Base-by-base conservation (phyloP, 1,284 basidiomycete species). In the Ceratobasidium sp. region DNA sequence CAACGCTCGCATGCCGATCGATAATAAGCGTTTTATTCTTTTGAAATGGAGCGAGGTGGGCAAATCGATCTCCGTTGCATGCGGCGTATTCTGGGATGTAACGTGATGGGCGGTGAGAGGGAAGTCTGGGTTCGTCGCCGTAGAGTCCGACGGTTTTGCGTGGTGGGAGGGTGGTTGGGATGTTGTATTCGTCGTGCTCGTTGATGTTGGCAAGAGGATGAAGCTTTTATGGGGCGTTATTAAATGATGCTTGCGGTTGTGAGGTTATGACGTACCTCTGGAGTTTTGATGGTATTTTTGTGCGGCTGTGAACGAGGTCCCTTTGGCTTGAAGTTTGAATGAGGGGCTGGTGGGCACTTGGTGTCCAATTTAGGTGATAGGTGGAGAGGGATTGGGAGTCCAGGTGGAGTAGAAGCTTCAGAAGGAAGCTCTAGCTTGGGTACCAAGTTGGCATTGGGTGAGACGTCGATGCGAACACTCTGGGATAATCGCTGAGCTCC, bases 31-130 rank as follows among this genome's bases (percentile, higher is more conserved):
- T 20, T 13, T 40, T 28, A 4, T 33, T 18, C 6, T 33, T 61
- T 18, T 13, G 60, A 61, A 61, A 40, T 20, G 26, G 26, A 39
- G 60, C 20, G 33, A 61, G 60, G 60, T 61, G 60, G 6, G 60
- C 60, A 20, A 61, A 61, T 20, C 60, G 60, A 20, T 61, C 60
- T 12, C 28, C 60, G 28, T 61, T 20, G 60, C 60, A 61, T 26
- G 33, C 6, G 60, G 33, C 6, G 60, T 61, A 40, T 33, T 40
- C 28, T 4, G 33, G 13, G 26, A 40, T 40, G 60, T 61, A 61
- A 10, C 60, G 28, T 15, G 60, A 61, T 18, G 60, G 60, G 28
- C 60, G 60, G 33, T 61, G 60, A 13, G 60, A 15, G 18, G 60
- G 60, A 9, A 61, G 33, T 9, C 60, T 26, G 15, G 33, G 60